Conservation (phyloP, 1,284 basidiomycete species). For the Ustilago xerochloae region DNA sequence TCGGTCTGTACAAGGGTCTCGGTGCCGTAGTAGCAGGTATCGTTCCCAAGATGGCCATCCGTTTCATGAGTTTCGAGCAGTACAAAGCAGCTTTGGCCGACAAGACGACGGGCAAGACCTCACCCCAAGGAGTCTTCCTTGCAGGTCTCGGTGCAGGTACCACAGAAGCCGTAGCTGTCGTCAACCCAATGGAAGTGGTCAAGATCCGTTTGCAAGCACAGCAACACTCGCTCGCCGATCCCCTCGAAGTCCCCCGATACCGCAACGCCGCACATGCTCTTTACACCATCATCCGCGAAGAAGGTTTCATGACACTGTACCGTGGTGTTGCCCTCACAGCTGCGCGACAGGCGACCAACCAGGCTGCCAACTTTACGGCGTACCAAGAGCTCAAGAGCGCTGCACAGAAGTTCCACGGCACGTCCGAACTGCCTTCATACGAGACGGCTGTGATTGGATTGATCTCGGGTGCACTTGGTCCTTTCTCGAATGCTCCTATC, state of each 20-base stretch:
- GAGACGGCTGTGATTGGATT: slow-evolving; percentile 89
- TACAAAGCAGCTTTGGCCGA: slow-evolving; percentile 89
- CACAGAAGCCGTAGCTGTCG: slow-evolving; percentile 86
- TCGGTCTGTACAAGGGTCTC: slow-evolving; percentile 97
- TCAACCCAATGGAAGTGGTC: slow-evolving; percentile 99
- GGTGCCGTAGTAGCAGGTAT: slow-evolving; percentile 94
- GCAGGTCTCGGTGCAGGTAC: slow-evolving; percentile 93
- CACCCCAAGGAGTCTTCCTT: slow-evolving; percentile 78
- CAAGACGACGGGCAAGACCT: slow-evolving; percentile 80
- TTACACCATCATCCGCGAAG: slow-evolving; percentile 93
- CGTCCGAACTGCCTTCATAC: slow-evolving; percentile 80
- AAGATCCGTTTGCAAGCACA: slow-evolving; percentile 99
- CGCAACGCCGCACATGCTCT: slow-evolving; percentile 96
- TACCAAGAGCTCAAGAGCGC: slow-evolving; percentile 95
- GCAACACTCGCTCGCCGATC: slow-evolving; percentile 96
- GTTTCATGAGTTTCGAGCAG: slow-evolving; percentile 95
- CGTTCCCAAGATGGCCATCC: slow-evolving; percentile 99
- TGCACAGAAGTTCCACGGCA: slow-evolving; percentile 77
- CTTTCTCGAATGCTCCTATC: slow-evolving; percentile 93
- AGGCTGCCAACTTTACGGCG: slow-evolving; percentile 97
- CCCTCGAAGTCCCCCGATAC: slow-evolving; percentile 91
- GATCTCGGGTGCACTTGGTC: slow-evolving; percentile 96
- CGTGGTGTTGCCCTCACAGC: slow-evolving; percentile 92
- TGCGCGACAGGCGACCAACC: slow-evolving; percentile 95
- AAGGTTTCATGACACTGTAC: slow-evolving; percentile 87